phyloP scores from a whole-genome alignment of 176 grass and related monocot genomes.

The Rhynchospora breviuscula region DNA sequence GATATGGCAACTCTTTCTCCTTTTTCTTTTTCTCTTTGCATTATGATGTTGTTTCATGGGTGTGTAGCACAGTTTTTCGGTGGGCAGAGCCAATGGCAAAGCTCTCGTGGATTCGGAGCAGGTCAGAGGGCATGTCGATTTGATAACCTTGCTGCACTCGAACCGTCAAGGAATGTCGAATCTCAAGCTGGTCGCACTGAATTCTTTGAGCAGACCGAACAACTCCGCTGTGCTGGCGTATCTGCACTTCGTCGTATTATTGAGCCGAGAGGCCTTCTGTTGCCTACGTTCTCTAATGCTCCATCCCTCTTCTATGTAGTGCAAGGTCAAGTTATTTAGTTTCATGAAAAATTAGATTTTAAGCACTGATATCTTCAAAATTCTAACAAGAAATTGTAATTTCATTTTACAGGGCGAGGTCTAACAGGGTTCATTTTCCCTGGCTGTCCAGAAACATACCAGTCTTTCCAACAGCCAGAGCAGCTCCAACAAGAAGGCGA shows the following conservation, averaged over 20 bases:
- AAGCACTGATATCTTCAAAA: not conserved
- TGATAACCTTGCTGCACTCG: constrained; percentile 20
- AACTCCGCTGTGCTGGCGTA: constrained; percentile 27
- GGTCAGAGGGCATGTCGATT: constrained; percentile 10
- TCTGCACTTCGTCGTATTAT: constrained; percentile 9
- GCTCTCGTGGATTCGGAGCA: constrained; percentile 8
- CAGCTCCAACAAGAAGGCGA: not conserved
- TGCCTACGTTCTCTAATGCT: constrained; percentile 30
- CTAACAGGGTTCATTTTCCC: constrained; percentile 20
- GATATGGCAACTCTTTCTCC: constrained; percentile 21
- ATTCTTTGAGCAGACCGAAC: constrained; percentile 13
- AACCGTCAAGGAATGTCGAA: not conserved
- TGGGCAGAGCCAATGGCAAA: constrained; percentile 18
- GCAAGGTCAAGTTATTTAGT: constrained; percentile 8
- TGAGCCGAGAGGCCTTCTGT: constrained; percentile 21
- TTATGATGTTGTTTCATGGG: constrained; percentile 27
- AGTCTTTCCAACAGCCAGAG: constrained; percentile 16
- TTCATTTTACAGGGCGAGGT: constrained; percentile 16
- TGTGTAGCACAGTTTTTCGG: constrained; percentile 20
- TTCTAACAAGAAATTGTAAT: not conserved
- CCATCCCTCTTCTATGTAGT: constrained; percentile 27
- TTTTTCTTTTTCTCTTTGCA: constrained; percentile 15
- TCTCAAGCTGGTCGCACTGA: constrained; percentile 32
- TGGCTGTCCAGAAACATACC: constrained; percentile 40
- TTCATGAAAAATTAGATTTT: not conserved